phyloP scores from a whole-genome alignment of 352 stramenopile genomes.

The Globisporangium nagaii region DNA sequence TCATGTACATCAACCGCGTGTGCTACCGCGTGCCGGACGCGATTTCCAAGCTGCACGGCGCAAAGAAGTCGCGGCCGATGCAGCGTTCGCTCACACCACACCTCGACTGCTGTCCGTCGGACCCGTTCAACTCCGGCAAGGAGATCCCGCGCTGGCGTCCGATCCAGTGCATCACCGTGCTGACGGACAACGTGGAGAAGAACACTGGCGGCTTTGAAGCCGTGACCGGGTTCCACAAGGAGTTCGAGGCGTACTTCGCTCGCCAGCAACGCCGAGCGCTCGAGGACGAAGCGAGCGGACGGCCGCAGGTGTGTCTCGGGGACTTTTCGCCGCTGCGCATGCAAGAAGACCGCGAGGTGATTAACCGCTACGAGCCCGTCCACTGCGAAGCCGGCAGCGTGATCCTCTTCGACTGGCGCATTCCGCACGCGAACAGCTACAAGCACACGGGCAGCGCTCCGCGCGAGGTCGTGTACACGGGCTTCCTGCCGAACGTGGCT shows the following conservation, averaged over 20 bases:
- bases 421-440: conserved; percentile 87
- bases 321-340: conserved; percentile 86
- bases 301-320: conserved; percentile 75
- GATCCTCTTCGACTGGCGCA: conserved; percentile 86
- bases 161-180: conserved; percentile 86
- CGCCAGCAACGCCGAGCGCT: conserved; percentile 11
- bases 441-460: conserved; percentile 50
- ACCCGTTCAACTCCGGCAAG: conserved; percentile 67
- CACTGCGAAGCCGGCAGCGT: conserved; percentile 60
- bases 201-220: conserved; percentile 86
- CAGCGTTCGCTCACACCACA: conserved; percentile 86
- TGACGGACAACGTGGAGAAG: conserved; percentile 58
- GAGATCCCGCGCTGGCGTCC: conserved; percentile 75
- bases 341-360: conserved; percentile 73
- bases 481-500: conserved; percentile 64
- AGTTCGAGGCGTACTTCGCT: conserved; percentile 66
- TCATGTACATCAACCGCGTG: conserved; percentile 87
- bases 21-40: conserved; percentile 73
- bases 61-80: conserved; percentile 72
- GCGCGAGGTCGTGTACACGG: conserved; percentile 82
- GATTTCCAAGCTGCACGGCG: conserved; percentile 53
- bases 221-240: conserved; percentile 81
- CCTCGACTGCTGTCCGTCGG: conserved; percentile 81
- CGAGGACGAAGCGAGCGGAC: conserved; percentile 13
- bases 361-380: conserved; percentile 68